Evolutionary conservation across 148 eudicot genomes (phyloP).

Genomic region (Chenopodium berlandieri): DNA sequence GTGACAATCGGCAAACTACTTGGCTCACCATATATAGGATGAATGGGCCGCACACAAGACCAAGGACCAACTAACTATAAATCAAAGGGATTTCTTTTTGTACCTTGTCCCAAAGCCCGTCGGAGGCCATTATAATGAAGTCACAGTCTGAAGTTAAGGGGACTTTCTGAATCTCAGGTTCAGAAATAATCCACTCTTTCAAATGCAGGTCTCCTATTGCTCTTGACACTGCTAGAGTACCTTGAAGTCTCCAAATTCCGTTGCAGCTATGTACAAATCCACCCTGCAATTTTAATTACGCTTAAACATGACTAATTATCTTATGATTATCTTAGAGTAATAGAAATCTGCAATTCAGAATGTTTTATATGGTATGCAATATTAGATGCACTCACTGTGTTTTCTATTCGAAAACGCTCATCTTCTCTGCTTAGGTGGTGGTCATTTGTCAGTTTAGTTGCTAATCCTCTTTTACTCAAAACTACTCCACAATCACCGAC

Average conservation of each 20-base stretch:
- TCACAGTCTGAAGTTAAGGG: slow-evolving; percentile 36
- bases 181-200: slow-evolving; percentile 58
- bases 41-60: neutral
- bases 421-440: slow-evolving; percentile 53
- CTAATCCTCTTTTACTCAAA: slow-evolving; percentile 46
- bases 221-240: slow-evolving; percentile 67
- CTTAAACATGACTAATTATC: neutral
- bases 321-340: neutral
- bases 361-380: too few relatives aligned
- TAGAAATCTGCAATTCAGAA: neutral
- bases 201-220: slow-evolving; percentile 61
- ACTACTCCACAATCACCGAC: slow-evolving; percentile 74
- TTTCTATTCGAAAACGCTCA: slow-evolving; percentile 54
- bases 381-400: slow-evolving; percentile 34
- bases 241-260: slow-evolving; percentile 62
- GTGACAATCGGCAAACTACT: neutral
- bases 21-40: neutral
- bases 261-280: slow-evolving; percentile 51
- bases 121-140: slow-evolving; percentile 53
- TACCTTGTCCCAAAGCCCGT: slow-evolving; percentile 65
- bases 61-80: neutral
- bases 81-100: neutral
- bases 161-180: slow-evolving; percentile 45
- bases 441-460: slow-evolving; percentile 45
- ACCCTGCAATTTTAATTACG: slow-evolving; percentile 40